phyloP scores from a whole-genome alignment of 139 green algal species.

The Tetradesmus lagerheimii region DNA sequence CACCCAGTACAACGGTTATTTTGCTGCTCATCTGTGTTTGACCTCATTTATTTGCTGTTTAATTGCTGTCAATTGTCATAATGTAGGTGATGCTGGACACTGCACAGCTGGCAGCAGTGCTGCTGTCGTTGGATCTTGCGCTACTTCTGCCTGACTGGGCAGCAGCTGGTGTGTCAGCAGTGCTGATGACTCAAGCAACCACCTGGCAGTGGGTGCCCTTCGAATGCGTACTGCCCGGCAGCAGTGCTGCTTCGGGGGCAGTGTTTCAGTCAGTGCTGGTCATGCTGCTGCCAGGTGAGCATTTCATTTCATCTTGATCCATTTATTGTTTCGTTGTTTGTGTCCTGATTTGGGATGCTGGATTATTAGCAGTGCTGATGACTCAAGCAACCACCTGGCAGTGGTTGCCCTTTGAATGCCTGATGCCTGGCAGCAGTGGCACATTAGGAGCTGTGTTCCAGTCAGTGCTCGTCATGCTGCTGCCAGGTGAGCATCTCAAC shows the following conservation, averaged over 20 bases:
- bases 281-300: slow-evolving; percentile 27
- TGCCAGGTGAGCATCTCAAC: slow-evolving; percentile 32
- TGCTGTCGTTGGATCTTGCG: slow-evolving; percentile 24
- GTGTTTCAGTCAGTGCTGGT: slow-evolving; percentile 17
- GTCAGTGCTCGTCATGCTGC: slow-evolving; percentile 12
- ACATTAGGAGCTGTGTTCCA: neutral
- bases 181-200: slow-evolving; percentile 12
- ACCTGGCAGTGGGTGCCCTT: slow-evolving; percentile 38
- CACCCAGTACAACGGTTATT: no score
- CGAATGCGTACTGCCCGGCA: slow-evolving; percentile 8
- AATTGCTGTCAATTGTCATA: neutral
- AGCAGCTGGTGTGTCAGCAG: slow-evolving; percentile 7
- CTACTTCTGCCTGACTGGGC: slow-evolving; percentile 21
- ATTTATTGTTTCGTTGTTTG: no score
- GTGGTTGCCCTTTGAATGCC: slow-evolving; percentile 34
- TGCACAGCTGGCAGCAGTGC: slow-evolving; percentile 11
- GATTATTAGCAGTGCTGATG: neutral
- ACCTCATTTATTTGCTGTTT: no score
- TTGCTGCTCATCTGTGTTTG: no score
- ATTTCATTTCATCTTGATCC: no score
- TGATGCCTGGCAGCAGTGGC: neutral
- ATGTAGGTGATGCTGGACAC: slow-evolving; percentile 13
- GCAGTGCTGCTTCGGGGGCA: neutral
- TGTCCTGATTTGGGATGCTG: no score
- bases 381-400: slow-evolving; percentile 36